Evolutionary conservation across 2,329 filamentous ascomycete species (phyloP).

Genomic region (Aspergillus chevalieri): DNA sequence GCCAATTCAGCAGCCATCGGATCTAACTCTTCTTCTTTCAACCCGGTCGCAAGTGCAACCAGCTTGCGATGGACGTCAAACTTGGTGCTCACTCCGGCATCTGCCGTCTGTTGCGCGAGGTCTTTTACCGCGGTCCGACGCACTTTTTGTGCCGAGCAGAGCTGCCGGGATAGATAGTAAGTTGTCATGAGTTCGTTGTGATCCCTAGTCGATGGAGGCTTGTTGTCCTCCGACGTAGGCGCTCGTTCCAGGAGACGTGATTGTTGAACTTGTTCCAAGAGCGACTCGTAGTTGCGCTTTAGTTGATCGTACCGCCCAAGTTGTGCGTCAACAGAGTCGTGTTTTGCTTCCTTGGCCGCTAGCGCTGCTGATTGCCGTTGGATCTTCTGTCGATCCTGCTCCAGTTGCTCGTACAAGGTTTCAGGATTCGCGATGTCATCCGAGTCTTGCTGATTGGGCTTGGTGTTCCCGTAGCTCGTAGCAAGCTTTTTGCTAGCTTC

Average conservation of each 20-base stretch:
- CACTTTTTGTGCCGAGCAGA: slow-evolving; percentile 28
- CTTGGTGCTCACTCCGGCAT: slow-evolving; percentile 41
- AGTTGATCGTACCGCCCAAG: slow-evolving; percentile 35
- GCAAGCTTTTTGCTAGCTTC: slow-evolving; percentile 68
- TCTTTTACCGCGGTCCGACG: slow-evolving; percentile 34
- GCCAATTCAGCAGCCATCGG: slow-evolving; percentile 42
- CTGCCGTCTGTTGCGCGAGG: slow-evolving; percentile 38
- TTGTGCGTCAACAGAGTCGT: slow-evolving; percentile 31
- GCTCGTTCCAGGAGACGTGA: slow-evolving; percentile 28
- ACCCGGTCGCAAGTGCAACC: slow-evolving; percentile 41
- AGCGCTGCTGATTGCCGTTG: slow-evolving; percentile 34
- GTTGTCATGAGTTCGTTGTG: slow-evolving; percentile 25
- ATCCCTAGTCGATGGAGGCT: slow-evolving; percentile 12
- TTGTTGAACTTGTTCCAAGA: slow-evolving; percentile 41
- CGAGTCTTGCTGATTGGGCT: slow-evolving; percentile 51
- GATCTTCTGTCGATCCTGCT: slow-evolving; percentile 40
- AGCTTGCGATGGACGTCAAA: slow-evolving; percentile 43
- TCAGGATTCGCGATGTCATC: slow-evolving; percentile 39
- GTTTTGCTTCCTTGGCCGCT: slow-evolving; percentile 31
- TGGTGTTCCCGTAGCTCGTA: slow-evolving; percentile 53
- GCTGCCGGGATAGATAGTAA: slow-evolving; percentile 26
- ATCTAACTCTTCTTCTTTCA: slow-evolving; percentile 44
- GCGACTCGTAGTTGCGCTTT: slow-evolving; percentile 32
- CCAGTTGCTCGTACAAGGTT: slow-evolving; percentile 36
- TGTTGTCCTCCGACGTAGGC: slow-evolving; percentile 8